A percentile compares a stretch with the other conserved stretches of the same genome.
phyloP scores from a whole-genome alignment of 441 rosid species.

The Capsella rubella region DNA sequence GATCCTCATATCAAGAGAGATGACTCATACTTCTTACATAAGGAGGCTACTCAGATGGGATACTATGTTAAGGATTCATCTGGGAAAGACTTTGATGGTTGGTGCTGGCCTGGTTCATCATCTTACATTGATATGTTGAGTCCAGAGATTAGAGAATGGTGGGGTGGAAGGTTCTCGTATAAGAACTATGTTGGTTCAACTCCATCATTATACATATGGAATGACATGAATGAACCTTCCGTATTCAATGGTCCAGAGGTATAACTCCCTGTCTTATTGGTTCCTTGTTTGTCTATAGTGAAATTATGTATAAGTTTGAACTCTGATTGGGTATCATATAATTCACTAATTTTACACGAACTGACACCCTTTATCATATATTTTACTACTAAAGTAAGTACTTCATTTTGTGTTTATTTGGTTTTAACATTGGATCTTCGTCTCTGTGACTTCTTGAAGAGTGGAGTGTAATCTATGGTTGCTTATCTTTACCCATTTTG shows the following conservation, averaged over 20 bases:
- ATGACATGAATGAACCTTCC: constrained; percentile 99
- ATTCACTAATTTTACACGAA: not conserved
- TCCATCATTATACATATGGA: constrained; percentile 91
- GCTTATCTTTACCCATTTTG: not conserved
- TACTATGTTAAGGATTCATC: constrained; percentile 89
- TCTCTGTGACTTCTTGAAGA: constrained; percentile 1
- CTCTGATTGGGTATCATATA: not conserved
- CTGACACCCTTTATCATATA: constrained; percentile 15
- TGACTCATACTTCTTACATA: constrained; percentile 74
- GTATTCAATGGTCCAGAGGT: constrained; percentile 99
- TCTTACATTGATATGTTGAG: constrained; percentile 85
- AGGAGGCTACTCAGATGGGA: constrained; percentile 84
- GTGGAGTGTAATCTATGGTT: constrained; percentile 7
- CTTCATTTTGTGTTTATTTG: constrained; percentile 10
- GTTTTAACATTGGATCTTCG: not conserved
- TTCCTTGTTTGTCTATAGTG: not conserved
- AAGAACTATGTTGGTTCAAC: constrained; percentile 88
- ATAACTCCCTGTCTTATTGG: constrained; percentile 36
- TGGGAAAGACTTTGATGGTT: constrained; percentile 93
- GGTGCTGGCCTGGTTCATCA: constrained; percentile 99
- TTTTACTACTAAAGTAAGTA: constrained; percentile 13
- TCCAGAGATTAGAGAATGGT: constrained; percentile 95
- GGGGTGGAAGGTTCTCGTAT: constrained; percentile 83
- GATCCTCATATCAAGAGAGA: constrained; percentile 99
- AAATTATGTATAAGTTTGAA: constrained; percentile 4